A percentile compares a stretch with the other conserved stretches of the same genome.
Conservation (phyloP, 805 yeast genomes). For the Candida vartiovaarae region DNA sequence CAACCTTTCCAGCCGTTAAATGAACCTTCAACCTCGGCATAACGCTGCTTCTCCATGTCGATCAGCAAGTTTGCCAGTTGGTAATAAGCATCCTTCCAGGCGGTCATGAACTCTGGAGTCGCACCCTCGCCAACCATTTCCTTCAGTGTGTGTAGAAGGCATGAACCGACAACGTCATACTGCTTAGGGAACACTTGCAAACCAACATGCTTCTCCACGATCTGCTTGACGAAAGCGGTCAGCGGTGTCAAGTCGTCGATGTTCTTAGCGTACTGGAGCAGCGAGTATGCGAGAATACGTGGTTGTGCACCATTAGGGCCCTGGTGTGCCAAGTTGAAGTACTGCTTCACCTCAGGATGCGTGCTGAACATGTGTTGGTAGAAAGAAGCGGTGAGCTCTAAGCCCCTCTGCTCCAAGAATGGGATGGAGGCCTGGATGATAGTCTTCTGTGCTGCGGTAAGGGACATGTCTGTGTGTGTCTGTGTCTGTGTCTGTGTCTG, state of each 20-base stretch:
- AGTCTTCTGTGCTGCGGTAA: constrained; percentile 27
- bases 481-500: no score
- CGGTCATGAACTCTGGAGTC: constrained; percentile 48
- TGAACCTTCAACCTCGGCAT: constrained; percentile 25
- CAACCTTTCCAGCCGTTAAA: constrained; percentile 53
- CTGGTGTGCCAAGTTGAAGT: constrained; percentile 58
- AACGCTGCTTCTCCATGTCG: constrained; percentile 42
- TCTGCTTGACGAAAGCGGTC: constrained; percentile 46
- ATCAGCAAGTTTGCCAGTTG: constrained; percentile 57
- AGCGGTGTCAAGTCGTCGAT: constrained; percentile 53
- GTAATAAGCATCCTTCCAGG: constrained; percentile 63
- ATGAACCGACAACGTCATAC: constrained; percentile 56
- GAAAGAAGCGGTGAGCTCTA: constrained; percentile 43
- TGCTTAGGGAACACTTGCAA: constrained; percentile 57
- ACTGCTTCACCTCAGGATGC: constrained; percentile 48
- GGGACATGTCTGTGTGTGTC: constrained; percentile 9
- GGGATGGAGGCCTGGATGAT: constrained; percentile 47
- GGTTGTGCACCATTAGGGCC: constrained; percentile 45
- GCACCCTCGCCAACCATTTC: constrained; percentile 53
- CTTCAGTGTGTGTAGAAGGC: constrained; percentile 46
- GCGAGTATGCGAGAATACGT: constrained; percentile 53
- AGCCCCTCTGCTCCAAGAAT: constrained; percentile 48
- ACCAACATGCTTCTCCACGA: constrained; percentile 62
- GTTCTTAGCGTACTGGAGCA: constrained; percentile 53
- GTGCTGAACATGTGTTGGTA: constrained; percentile 48